A percentile compares a stretch with the other conserved stretches of the same genome.
phyloP scores from a whole-genome alignment of 2,329 filamentous ascomycete genomes.

The Pseudogymnoascus sp. region DNA sequence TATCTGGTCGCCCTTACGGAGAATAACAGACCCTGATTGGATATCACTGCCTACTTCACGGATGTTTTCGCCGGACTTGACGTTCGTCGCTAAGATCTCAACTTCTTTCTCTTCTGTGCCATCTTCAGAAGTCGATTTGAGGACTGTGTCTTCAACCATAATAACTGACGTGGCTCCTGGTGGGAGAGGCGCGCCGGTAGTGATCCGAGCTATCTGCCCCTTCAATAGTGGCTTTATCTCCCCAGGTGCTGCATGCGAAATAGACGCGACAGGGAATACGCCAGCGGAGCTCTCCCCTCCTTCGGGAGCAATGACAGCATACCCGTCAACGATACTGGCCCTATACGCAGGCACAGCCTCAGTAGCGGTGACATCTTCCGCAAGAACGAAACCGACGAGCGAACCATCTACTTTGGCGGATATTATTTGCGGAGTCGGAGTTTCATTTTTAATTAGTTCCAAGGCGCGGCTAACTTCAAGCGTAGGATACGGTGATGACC shows the following conservation, averaged over 20 bases:
- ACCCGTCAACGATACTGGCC: conserved; percentile 95
- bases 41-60: conserved; percentile 89
- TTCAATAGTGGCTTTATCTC: conserved; percentile 55
- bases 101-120: conserved; percentile 79
- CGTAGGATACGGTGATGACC: conserved; percentile 89
- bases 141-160: conserved; percentile 89
- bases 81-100: conserved; percentile 70
- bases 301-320: conserved; percentile 65
- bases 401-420: conserved; percentile 52
- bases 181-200: conserved; percentile 86
- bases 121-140: conserved; percentile 68
- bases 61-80: conserved; percentile 76
- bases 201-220: conserved; percentile 81
- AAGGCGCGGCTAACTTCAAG: conserved; percentile 77
- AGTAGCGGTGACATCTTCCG: conserved; percentile 68
- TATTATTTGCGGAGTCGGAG: conserved; percentile 52
- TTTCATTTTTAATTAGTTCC: conserved; percentile 60
- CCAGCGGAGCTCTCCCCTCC: conserved; percentile 59
- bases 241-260: conserved; percentile 76
- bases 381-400: conserved; percentile 70
- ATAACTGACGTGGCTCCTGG: conserved; percentile 83
- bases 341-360: conserved; percentile 89
- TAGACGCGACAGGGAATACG: conserved; percentile 72
- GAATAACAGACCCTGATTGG: conserved; percentile 56
- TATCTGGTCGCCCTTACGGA: conserved; percentile 72